Conservation (phyloP, 345 rosid species). For the Trapa incisa region DNA sequence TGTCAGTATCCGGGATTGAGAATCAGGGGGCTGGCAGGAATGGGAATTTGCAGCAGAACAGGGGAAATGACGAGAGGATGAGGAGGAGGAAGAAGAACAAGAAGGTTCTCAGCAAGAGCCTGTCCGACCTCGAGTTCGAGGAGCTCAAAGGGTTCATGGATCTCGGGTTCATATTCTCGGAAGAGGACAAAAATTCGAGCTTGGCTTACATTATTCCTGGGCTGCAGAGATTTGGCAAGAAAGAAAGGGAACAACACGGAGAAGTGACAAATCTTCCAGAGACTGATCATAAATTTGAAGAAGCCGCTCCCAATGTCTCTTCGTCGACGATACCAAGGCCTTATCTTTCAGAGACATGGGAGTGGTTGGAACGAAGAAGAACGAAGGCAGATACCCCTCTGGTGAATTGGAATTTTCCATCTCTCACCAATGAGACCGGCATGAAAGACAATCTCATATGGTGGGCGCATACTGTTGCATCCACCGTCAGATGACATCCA, state of each 20-base stretch:
- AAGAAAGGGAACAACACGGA: constrained; percentile 20
- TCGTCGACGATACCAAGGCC: constrained; percentile 35
- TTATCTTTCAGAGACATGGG: constrained; percentile 89
- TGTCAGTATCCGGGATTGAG: background rate
- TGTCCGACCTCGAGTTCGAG: constrained; percentile 58
- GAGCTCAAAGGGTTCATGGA: constrained; percentile 86
- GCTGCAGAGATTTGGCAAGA: constrained; percentile 39
- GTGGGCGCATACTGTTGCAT: constrained; percentile 83
- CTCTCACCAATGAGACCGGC: constrained; percentile 32
- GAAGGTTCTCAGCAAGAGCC: constrained; percentile 35
- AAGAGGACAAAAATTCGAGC: constrained; percentile 55
- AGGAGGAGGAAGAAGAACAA: constrained; percentile 15
- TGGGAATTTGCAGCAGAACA: background rate
- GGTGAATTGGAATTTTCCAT: constrained; percentile 53
- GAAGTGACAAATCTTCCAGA: constrained; percentile 6
- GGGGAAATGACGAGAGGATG: background rate
- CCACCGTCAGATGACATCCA: constrained; percentile 30
- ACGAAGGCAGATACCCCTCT: constrained; percentile 25
- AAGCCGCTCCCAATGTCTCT: background rate
- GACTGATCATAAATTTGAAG: background rate
- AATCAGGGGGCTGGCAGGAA: background rate
- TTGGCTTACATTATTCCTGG: constrained; percentile 72
- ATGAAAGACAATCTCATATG: constrained; percentile 47
- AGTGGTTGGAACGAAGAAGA: constrained; percentile 15
- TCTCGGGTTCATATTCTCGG: constrained; percentile 78